A percentile compares a stretch with the other conserved stretches of the same genome.
These are phyloP conservation scores for Alternaria atra DNA, from an alignment of 2,329 filamentous ascomycete genomes.

Conservation along the genomic window DNA sequence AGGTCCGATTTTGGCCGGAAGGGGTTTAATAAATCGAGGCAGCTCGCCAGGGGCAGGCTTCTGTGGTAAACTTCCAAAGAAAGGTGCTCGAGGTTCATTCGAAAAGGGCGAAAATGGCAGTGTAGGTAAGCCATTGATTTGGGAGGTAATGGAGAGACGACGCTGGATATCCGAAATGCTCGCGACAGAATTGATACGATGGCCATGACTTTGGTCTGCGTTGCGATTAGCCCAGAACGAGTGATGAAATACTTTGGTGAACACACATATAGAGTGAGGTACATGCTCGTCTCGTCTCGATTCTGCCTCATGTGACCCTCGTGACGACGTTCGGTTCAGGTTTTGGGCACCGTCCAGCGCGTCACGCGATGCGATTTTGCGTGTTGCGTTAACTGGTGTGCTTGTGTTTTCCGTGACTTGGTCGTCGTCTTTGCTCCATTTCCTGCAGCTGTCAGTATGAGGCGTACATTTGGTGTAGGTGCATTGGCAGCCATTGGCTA, in stretches of 20 bases:
- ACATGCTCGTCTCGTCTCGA: conserved; percentile 65
- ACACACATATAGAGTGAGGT: conserved; percentile 71
- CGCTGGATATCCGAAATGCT: conserved; percentile 56
- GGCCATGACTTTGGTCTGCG: conserved; percentile 60
- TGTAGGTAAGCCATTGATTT: conserved; percentile 44
- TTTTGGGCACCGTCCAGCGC: conserved; percentile 47
- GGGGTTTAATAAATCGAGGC: conserved; percentile 77
- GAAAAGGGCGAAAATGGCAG: conserved; percentile 50
- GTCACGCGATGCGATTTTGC: conserved; percentile 52
- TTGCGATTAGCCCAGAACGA: conserved; percentile 24
- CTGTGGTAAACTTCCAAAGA: conserved; percentile 60
- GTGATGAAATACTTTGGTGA: conserved; percentile 16
- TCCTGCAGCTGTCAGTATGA: conserved; percentile 46
- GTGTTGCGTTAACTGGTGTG: conserved; percentile 37
- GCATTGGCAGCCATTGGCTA: conserved; percentile 14
- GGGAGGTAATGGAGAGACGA: conserved; percentile 54
- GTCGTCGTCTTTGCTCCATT: conserved; percentile 56
- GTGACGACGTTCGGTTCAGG: conserved; percentile 40
- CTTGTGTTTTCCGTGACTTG: conserved; percentile 32
- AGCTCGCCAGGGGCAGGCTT: conserved; percentile 58
- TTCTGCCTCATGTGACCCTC: conserved; percentile 56
- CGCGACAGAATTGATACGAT: conserved; percentile 48
- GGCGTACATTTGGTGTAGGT: conserved; percentile 8
- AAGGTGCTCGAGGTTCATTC: conserved; percentile 40
- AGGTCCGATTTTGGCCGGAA: conserved; percentile 77